Base-by-base conservation (phyloP, 441 rosid species). In the Populus hybrid region DNA sequence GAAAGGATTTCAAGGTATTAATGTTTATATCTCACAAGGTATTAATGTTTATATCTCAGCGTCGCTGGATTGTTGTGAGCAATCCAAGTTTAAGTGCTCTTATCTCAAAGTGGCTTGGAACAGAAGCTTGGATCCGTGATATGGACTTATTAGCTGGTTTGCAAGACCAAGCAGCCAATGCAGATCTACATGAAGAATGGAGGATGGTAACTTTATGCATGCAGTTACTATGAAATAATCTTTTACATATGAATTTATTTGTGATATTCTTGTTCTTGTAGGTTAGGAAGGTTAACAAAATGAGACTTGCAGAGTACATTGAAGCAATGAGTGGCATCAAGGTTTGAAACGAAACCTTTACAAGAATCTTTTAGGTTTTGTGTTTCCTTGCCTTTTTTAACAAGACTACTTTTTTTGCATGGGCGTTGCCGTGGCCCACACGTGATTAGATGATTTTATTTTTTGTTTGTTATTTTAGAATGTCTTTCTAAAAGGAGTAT, bases 301-400 rank as follows among this genome's bases (percentile, higher is more conserved):
- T 83, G 78, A 88, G 91, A 79, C 88, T 88, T 81, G 89, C 91
- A 8, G 88, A 88, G 78, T 88, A 88, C 79, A 86, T 88, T 77
- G 91, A 88, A 88, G 85, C 88, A 77, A 86, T 86, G 87, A 86
- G 84, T 71, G 89, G 88, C 34, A 74, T 88, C 86, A 86, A 88
- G 89, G 89, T 88, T 69, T 71, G 81, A 74, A 57, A 36, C 35
- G 50, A 75, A 68, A 78, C 71, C 81, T 46, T 76, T 66, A 20
- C 34, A 10, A 14, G 50, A 40, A 40, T 12, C 3, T 40, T 3
- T 74, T 71, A n/a, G n/a, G 74, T n/a, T 35, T 50, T 16, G 6
- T 78, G 70, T 66, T 69, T 28, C 66, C 12, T 76, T 75, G 69
- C 40, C 68, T 35, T 24, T 20, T 42, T 59, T 53, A 20, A 20